A percentile compares a stretch with the other conserved stretches of the same genome.
phyloP scores from a whole-genome alignment of 495 filamentous ascomycete genomes.

The Astrothelium macrocarpum region DNA sequence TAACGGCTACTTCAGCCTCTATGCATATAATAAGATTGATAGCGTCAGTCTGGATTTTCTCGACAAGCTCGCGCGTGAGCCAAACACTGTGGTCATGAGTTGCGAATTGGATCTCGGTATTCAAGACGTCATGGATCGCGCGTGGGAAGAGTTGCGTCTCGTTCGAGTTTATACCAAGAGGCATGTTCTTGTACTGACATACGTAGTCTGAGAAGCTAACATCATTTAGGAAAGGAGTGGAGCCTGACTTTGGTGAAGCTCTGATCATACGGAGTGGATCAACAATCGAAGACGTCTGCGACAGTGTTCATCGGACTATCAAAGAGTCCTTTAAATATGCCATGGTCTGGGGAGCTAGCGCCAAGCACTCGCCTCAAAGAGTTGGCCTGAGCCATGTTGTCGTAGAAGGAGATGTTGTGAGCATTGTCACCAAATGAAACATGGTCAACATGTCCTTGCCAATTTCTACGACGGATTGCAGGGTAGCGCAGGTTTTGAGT shows the following conservation, averaged over 20 bases:
- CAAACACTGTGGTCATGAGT: constrained; percentile 91
- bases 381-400: constrained; percentile 83
- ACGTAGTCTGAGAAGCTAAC: constrained; percentile 9
- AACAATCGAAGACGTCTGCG: constrained; percentile 94
- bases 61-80: constrained; percentile 82
- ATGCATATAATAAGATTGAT: constrained; percentile 99
- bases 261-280: constrained; percentile 82
- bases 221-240: constrained; percentile 60
- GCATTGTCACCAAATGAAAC: constrained; percentile 69
- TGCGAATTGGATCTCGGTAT: constrained; percentile 98
- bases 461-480: too few species aligned
- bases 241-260: constrained; percentile 86
- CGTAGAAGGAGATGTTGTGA: constrained; percentile 93
- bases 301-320: constrained; percentile 84
- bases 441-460: too few species aligned
- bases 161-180: constrained; percentile 95
- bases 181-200: constrained; percentile 23
- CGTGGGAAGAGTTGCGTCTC: constrained; percentile 88
- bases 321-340: constrained; percentile 99
- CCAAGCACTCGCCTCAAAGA: constrained; percentile 86
- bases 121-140: constrained; percentile 85
- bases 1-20: constrained; percentile 52
- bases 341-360: constrained; percentile 93
- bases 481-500: too few species aligned
- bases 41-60: constrained; percentile 87